A percentile compares a stretch with the other conserved stretches of the same genome.
Evolutionary conservation across 768 basidiomycete genomes (phyloP).

Genomic region (Auriculariales sp.): DNA sequence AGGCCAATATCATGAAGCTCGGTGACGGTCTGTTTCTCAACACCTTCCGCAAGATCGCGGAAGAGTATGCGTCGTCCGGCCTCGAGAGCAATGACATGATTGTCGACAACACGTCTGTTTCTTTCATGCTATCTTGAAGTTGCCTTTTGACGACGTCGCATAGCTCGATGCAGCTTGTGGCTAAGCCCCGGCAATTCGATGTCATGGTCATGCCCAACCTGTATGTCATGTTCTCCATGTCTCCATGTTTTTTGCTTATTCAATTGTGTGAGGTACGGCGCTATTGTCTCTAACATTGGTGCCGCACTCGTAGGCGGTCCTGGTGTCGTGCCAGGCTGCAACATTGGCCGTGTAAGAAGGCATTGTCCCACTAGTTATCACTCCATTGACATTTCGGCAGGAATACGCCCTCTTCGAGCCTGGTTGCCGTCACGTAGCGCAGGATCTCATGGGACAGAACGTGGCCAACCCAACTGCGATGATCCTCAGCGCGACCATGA

Average conservation of each 20-base stretch:
- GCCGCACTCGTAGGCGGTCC: constrained; percentile 97
- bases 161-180: constrained; percentile 97
- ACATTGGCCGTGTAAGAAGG: constrained; percentile 71
- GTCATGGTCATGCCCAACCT: constrained; percentile 99
- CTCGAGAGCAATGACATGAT: constrained; percentile 97
- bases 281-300: constrained; percentile 96
- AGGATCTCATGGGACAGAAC: constrained; percentile 93
- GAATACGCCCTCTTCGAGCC: constrained; percentile 98
- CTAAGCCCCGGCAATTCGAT: constrained; percentile 90
- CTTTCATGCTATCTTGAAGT: constrained; percentile 1
- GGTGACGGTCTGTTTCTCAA: constrained; percentile 98
- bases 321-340: constrained; percentile 95
- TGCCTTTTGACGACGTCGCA: constrained; percentile 4
- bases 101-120: constrained; percentile 84
- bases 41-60: constrained; percentile 90
- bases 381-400: constrained; percentile 18
- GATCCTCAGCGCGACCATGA: constrained; percentile 94
- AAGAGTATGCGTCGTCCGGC: constrained; percentile 88
- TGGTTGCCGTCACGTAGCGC: constrained; percentile 89
- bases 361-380: not conserved
- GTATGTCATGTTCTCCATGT: constrained; percentile 1
- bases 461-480: constrained; percentile 95
- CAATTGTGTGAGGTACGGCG: constrained; percentile 52
- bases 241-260: not conserved
- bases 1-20: constrained; percentile 99